Base-by-base conservation (phyloP, 179 eudicot genomes). In the Dionaea muscipula region DNA sequence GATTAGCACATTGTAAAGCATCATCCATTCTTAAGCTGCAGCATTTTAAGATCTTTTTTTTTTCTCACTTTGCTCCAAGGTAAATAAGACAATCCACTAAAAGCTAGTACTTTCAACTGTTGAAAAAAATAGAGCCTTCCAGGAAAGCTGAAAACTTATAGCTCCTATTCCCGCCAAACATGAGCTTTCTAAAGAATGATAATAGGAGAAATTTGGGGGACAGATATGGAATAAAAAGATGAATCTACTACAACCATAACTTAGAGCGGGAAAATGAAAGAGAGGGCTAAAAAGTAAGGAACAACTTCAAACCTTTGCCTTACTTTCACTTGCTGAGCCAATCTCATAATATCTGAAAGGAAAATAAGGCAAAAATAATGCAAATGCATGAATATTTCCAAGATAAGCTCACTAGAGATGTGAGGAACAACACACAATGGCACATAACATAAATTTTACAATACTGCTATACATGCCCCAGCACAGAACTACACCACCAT, bases 241-340 rank as follows among this genome's bases (percentile, higher is more conserved):
- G 15, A n/a, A n/a, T n/a, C n/a, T n/a, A n/a, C n/a, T n/a, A n/a
- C n/a, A n/a, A n/a, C n/a, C n/a, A n/a, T n/a, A n/a, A n/a, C n/a
- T n/a, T n/a, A n/a, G n/a, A n/a, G n/a, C n/a, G 43, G 12, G 43
- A 38, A 13, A 38, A 43, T 4, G 20, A 43, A 12, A 55, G 47
- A 11, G 20, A 23, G 22, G 49, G 41, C 52, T 35, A 26, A n/a
- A 2, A 3, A 46, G 26, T 37, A 60, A 52, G 64, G 63, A 67
- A 41, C 31, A 28, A 56, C 26, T 21, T 55, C 81, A 53, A 26
- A 91, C 98, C 98, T 91, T 82, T 91, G 98, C 73, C 95, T 81
- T 65, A 84, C 81, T 84, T 91, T 91, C 20, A 87, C 94, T 54
- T 63, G 35, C 53, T 82, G 87, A 61, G 95, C 95, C 88, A 91